phyloP scores from a whole-genome alignment of 306 rosid species.

The Prunus davidiana region DNA sequence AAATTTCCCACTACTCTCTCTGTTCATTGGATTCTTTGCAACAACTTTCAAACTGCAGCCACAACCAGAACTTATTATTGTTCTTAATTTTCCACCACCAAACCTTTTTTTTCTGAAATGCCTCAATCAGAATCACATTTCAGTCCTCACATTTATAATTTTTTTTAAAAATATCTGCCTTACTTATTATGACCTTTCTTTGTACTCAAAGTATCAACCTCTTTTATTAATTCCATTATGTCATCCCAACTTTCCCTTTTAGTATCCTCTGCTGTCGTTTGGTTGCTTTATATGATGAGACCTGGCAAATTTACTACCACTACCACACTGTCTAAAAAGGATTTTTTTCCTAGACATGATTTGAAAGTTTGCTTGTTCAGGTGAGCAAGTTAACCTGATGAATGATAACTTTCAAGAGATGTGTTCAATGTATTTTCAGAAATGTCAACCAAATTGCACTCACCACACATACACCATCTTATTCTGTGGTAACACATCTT shows the following conservation, averaged over 20 bases:
- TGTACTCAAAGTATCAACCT: neutral
- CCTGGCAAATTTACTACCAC: slow-evolving; percentile 7
- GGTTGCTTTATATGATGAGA: neutral
- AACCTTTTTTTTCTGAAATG: neutral
- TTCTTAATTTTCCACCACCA: slow-evolving; percentile 3
- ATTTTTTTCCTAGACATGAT: neutral
- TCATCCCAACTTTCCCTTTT: neutral
- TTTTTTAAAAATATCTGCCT: neutral
- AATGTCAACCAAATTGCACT: neutral
- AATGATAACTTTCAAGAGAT: neutral
- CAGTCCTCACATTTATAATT: neutral
- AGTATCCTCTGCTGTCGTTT: neutral
- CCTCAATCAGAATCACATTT: neutral
- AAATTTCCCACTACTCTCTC: neutral
- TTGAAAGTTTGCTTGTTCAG: neutral
- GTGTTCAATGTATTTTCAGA: neutral
- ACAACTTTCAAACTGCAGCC: slow-evolving; percentile 1
- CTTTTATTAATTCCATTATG: neutral
- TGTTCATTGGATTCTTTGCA: slow-evolving; percentile 2
- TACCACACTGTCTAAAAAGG: neutral
- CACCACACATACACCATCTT: neutral
- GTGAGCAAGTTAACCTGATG: neutral
- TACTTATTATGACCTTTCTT: neutral
- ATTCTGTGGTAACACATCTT: neutral
- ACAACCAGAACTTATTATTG: neutral